Base-by-base conservation (phyloP, 495 filamentous ascomycete genomes). In the Delitschia confertaspora region DNA sequence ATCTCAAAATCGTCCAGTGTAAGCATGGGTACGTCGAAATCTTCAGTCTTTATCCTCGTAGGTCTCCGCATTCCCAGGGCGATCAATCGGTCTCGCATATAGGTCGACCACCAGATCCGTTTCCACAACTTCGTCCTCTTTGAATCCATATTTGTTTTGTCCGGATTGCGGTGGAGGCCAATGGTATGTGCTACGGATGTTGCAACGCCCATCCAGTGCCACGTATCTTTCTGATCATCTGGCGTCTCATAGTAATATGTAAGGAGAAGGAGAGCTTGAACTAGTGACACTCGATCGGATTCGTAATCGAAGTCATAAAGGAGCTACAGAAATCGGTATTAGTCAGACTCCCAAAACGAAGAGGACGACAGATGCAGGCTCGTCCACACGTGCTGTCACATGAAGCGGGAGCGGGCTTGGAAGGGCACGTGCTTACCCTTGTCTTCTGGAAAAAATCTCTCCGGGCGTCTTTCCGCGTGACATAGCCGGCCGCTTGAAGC, bases 71-170 rank as follows among this genome's bases (percentile, higher is more conserved):
- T 93, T 25, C 87, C 88, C 14, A 94, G 61, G 4, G 88, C 88
- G 45, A 95, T 82, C 24, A 93, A 64, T 30, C 85, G 82, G 63
- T 95, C 88, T 30, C 86, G 78, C 71, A 89, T 91, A 54, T 88
- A 91, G 42, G 82, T 87, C 34, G 83, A 88, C 88, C 88, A 94
- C 88, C 87, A 95, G 42, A 95, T 85, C 23, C 85, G 70, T 62
- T 88, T 93, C 84, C 85, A 89, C 49, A 93, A 67, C 47, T 75
- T 78, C 55, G 83, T 80, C 59, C 77, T 76, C 39, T 74, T 70
- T 14, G 69, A 55, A 20, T 80, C 71, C 80, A 89, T 85, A 45
- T 71, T 76, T 29, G 79, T 82, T 29, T 81, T 79, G 3, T 71
- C 76, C 24, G 85, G 85, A 54, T 93, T 81, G 20, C 60, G 55